Conservation (phyloP, 1,284 basidiomycete genomes). For the Sporisorium iseilematis-ciliati region DNA sequence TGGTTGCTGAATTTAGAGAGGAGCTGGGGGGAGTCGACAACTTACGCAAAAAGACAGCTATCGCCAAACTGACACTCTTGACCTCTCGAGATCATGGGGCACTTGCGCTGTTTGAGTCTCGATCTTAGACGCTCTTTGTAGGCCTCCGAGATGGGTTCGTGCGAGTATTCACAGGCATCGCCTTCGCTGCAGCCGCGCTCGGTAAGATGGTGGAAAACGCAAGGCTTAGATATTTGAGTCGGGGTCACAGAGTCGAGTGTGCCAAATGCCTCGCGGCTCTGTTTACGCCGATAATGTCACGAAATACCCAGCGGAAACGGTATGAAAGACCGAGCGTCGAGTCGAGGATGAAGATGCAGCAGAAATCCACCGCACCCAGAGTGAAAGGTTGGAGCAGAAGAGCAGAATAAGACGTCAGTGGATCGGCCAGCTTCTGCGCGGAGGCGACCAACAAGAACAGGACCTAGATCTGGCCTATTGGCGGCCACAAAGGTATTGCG, state of each 20-base stretch:
- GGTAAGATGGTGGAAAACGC: constrained; percentile 36
- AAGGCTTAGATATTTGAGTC: constrained; percentile 10
- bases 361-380: too few relatives aligned
- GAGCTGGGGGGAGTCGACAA: neutral
- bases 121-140: constrained; percentile 14
- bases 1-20: too few relatives aligned
- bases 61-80: constrained; percentile 33
- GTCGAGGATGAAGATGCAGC: too few relatives aligned
- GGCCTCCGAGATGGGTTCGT: constrained; percentile 19
- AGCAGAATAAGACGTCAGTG: too few relatives aligned
- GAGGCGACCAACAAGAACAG: neutral
- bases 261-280: constrained; percentile 12
- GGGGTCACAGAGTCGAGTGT: neutral
- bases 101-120: constrained; percentile 21
- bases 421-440: too few relatives aligned
- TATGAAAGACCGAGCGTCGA: too few relatives aligned
- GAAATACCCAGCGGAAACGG: too few relatives aligned
- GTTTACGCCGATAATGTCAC: neutral
- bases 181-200: neutral
- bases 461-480: neutral
- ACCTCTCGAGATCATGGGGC: constrained; percentile 18
- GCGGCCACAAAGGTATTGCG: neutral
- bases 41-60: constrained; percentile 43
- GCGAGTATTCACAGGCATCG: constrained; percentile 28
- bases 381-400: too few relatives aligned